A percentile compares a stretch with the other conserved stretches of the same genome.
phyloP scores from a whole-genome alignment of 192 early-diverging fungal species.

The Coemansia aciculifera region DNA sequence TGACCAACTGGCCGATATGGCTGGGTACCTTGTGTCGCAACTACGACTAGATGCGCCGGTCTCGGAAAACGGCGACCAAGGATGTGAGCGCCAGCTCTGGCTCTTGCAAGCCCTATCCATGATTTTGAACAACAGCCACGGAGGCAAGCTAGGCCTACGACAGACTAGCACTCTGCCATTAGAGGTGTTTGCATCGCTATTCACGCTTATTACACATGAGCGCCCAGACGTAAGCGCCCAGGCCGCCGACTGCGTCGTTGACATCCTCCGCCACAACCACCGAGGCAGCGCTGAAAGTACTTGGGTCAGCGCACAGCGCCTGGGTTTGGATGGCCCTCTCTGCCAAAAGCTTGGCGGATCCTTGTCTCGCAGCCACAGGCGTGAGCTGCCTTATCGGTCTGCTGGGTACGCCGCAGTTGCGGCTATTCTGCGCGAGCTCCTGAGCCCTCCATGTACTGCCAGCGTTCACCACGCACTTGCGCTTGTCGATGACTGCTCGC shows the following conservation, averaged over 20 bases:
- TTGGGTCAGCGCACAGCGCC: conserved; percentile 11
- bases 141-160: not conserved
- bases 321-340: conserved; percentile 15
- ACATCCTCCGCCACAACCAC: conserved; percentile 24
- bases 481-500: conserved; percentile 8
- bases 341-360: conserved; percentile 28
- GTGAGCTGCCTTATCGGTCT: not conserved
- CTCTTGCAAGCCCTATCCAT: conserved; percentile 35
- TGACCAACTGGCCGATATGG: conserved; percentile 48
- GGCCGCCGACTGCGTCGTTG: conserved; percentile 46
- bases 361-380: conserved; percentile 13
- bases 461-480: conserved; percentile 20
- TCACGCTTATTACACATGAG: conserved; percentile 34
- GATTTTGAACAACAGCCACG: conserved; percentile 15
- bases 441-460: conserved; percentile 2
- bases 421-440: conserved; percentile 25
- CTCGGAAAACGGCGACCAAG: not conserved
- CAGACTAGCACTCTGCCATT: conserved; percentile 22
- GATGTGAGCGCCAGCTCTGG: conserved; percentile 15
- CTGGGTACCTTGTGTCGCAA: conserved; percentile 33
- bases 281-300: not conserved
- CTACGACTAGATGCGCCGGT: conserved; percentile 22
- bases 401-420: conserved; percentile 25
- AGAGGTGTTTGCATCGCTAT: conserved; percentile 32
- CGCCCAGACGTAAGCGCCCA: conserved; percentile 16